Evolutionary conservation across 2,329 filamentous ascomycete species (phyloP).

Genomic region (Xylaria sp.): DNA sequence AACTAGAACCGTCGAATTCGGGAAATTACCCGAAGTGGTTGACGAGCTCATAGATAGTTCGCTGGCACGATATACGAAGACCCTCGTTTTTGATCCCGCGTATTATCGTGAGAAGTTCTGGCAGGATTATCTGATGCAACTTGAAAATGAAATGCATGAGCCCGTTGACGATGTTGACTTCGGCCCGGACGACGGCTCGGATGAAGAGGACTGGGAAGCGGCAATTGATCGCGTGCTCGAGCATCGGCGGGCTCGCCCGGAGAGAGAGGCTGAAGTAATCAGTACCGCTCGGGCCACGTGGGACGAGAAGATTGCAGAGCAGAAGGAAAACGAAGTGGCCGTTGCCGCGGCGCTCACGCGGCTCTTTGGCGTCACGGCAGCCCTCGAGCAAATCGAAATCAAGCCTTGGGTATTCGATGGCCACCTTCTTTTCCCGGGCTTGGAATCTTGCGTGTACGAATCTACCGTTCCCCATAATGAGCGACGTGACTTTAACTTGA

Average conservation of each 20-base stretch:
- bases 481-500: constrained; percentile 6
- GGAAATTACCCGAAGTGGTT: constrained; percentile 23
- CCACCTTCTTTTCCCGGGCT: constrained; percentile 9
- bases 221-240: constrained; percentile 19
- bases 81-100: constrained; percentile 36
- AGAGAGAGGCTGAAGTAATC: constrained; percentile 23
- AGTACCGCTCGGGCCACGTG: constrained; percentile 16
- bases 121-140: constrained; percentile 27
- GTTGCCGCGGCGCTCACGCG: constrained; percentile 19
- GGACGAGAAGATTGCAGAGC: constrained; percentile 19
- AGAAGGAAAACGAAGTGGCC: constrained; percentile 19
- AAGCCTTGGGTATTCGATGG: constrained; percentile 32
- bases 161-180: constrained; percentile 27
- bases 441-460: constrained; percentile 31
- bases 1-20: constrained; percentile 33
- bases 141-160: constrained; percentile 31
- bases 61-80: constrained; percentile 27
- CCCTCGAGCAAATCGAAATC: constrained; percentile 25
- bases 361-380: constrained; percentile 26
- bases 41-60: constrained; percentile 31
- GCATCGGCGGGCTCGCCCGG: constrained; percentile 17
- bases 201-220: constrained; percentile 17
- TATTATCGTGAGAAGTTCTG: constrained; percentile 36
- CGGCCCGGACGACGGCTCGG: not conserved
- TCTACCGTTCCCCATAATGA: not conserved